Percentiles rank a stretch among this genome's conserved stretches.
These are phyloP conservation scores for Pseudopithomyces maydicus DNA, from an alignment of 2,329 filamentous ascomycete genomes.

Conservation along the genomic window DNA sequence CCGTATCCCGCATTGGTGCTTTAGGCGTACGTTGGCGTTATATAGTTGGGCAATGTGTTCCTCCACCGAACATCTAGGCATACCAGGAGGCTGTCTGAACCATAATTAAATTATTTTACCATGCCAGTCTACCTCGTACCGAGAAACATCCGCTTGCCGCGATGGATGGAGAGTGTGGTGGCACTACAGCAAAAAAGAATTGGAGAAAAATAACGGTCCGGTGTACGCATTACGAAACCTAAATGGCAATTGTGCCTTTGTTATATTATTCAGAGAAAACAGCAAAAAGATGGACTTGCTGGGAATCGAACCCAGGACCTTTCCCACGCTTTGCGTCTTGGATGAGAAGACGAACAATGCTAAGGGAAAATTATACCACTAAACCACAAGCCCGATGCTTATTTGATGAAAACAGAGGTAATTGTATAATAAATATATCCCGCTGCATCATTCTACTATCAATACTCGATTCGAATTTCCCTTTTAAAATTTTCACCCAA, in stretches of 20 bases:
- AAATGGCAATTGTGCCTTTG: too few species aligned
- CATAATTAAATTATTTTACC: background rate
- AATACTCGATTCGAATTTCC: too few species aligned
- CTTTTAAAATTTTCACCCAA: too few species aligned
- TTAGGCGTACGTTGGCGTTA: background rate
- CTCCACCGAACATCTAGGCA: background rate
- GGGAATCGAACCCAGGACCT: conserved; percentile 7
- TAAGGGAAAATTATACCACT: conserved; percentile 9
- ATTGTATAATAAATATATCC: too few species aligned
- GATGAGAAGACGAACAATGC: background rate
- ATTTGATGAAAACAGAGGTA: background rate
- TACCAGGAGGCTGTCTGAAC: conserved; percentile 1
- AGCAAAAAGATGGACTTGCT: conserved; percentile 2
- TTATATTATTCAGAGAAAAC: too few species aligned
- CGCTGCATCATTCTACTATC: too few species aligned
- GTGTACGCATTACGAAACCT: background rate
- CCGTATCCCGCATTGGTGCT: background rate
- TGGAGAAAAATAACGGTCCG: too few species aligned
- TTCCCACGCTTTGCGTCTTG: background rate
- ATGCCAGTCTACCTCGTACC: background rate
- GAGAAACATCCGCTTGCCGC: background rate
- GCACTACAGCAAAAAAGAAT: too few species aligned
- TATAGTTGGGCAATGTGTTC: background rate
- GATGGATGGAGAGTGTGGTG: background rate
- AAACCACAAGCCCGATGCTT: conserved; percentile 4